phyloP scores from a whole-genome alignment of 2,329 filamentous ascomycete genomes.

The Venturia effusa region DNA sequence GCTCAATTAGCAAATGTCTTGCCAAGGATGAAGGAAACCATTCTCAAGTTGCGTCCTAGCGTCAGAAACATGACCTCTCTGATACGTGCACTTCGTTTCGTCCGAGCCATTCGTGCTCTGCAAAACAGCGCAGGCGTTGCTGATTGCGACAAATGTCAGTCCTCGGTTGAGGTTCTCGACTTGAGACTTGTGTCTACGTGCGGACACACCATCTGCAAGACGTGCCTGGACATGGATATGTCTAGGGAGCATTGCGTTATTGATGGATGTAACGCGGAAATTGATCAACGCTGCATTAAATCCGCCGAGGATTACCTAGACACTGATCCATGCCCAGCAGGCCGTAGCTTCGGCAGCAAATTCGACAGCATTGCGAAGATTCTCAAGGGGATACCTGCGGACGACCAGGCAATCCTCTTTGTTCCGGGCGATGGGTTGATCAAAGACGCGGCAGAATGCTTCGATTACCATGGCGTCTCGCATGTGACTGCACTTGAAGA shows the following conservation, averaged over 20 bases:
- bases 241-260: not conserved
- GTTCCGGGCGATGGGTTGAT: not conserved
- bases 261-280: not conserved
- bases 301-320: not conserved
- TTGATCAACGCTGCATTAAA: not conserved
- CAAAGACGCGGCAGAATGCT: not conserved
- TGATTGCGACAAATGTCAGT: not conserved
- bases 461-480: not conserved
- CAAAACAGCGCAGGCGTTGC: not conserved
- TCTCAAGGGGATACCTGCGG: constrained; percentile 31
- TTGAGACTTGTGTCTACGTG: not conserved
- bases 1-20: not conserved
- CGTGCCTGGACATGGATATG: not conserved
- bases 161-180: not conserved
- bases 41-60: not conserved
- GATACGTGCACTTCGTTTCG: not conserved
- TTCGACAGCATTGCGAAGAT: constrained; percentile 17
- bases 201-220: not conserved
- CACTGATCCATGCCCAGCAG: not conserved
- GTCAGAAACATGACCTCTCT: not conserved
- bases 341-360: constrained; percentile 15
- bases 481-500: not conserved
- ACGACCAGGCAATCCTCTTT: constrained; percentile 18
- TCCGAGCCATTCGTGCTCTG: not conserved
- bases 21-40: not conserved